These are phyloP conservation scores for Galium porrigens DNA, from an alignment of 305 asterid species.

Conservation along the genomic window DNA sequence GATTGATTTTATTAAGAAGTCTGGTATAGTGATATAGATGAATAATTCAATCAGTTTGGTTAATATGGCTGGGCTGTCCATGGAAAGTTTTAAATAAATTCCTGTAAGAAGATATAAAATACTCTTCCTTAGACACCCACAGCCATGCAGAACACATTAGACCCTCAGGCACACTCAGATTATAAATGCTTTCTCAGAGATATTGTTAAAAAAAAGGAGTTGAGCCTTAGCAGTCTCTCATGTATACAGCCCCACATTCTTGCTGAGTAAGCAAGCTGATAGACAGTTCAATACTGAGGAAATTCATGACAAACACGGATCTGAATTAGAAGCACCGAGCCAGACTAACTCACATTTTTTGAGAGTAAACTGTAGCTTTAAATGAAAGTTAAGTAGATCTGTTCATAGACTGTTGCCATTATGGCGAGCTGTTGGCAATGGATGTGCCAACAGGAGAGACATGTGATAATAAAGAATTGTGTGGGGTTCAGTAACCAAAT, in stretches of 20 bases:
- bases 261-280: background rate
- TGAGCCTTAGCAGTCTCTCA: background rate
- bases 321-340: background rate
- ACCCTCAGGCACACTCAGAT: background rate
- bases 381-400: background rate
- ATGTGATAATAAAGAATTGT: background rate
- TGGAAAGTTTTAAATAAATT: background rate
- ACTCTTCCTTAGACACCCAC: background rate
- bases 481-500: background rate
- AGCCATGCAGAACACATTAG: background rate
- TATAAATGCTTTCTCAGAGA: background rate
- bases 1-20: background rate
- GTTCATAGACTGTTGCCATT: background rate
- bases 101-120: background rate
- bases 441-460: background rate
- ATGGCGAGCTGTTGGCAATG: background rate
- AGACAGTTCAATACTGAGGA: background rate
- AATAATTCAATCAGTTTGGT: background rate
- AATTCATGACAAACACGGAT: background rate
- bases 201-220: background rate
- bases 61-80: background rate
- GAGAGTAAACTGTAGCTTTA: background rate
- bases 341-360: background rate
- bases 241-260: too few relatives aligned
- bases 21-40: background rate